Evolutionary conservation across 768 basidiomycete species (phyloP).

Genomic region (Termitomyces heimii): DNA sequence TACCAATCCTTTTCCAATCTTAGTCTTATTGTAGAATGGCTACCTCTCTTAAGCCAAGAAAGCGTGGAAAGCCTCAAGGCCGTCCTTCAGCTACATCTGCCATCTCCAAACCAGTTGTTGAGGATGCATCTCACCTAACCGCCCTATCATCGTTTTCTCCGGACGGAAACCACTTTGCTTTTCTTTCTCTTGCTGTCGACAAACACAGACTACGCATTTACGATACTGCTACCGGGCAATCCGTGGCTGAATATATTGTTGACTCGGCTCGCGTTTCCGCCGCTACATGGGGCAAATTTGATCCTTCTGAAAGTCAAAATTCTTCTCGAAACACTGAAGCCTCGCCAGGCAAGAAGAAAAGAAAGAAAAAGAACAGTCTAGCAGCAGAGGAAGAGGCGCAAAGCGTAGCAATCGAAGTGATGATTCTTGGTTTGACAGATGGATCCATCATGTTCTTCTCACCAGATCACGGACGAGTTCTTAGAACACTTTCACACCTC

Average conservation of each 20-base stretch:
- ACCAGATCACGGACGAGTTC: slow-evolving; percentile 48
- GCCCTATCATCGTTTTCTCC: slow-evolving; percentile 56
- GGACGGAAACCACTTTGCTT: slow-evolving; percentile 48
- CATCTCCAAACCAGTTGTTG: slow-evolving; percentile 50
- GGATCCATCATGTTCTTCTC: slow-evolving; percentile 59
- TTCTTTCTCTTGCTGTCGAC: slow-evolving; percentile 61
- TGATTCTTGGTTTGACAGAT: slow-evolving; percentile 56
- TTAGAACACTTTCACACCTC: slow-evolving; percentile 50
- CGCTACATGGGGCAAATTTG: slow-evolving; percentile 44
- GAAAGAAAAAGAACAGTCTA: slow-evolving; percentile 35
- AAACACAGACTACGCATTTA: slow-evolving; percentile 67
- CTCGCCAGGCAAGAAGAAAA: slow-evolving; percentile 48
- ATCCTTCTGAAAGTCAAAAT: slow-evolving; percentile 21
- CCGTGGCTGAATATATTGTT: slow-evolving; percentile 51
- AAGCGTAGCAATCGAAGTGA: slow-evolving; percentile 29
- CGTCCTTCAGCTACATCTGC: slow-evolving; percentile 48
- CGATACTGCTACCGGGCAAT: slow-evolving; percentile 47
- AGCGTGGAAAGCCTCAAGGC: slow-evolving; percentile 47
- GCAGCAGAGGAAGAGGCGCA: slow-evolving; percentile 18
- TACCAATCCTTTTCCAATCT: background rate
- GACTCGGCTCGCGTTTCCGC: slow-evolving; percentile 51
- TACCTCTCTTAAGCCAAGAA: slow-evolving; percentile 43
- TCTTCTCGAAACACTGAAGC: slow-evolving; percentile 18
- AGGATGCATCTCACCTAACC: slow-evolving; percentile 36
- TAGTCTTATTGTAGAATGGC: slow-evolving; percentile 26